Percentiles rank a stretch among this genome's conserved stretches.
These are phyloP conservation scores for Teratosphaeria pseudoeucalypti DNA, from an alignment of 2,329 filamentous ascomycete species.

Conservation along the genomic window DNA sequence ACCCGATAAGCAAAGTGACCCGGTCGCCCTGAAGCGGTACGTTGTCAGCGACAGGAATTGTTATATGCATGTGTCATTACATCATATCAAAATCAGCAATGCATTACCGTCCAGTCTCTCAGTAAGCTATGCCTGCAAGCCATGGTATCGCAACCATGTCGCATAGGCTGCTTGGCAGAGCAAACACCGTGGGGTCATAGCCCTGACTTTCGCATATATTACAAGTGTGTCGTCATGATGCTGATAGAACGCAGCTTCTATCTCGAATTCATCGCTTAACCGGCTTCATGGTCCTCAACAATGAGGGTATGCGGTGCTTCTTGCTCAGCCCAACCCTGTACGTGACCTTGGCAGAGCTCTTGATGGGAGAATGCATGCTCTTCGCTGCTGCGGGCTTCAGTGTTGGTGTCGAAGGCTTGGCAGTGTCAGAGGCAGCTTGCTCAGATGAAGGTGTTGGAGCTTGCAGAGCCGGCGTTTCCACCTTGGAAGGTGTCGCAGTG, in stretches of 20 bases:
- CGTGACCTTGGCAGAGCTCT: slow-evolving; percentile 25
- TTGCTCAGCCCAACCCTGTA: slow-evolving; percentile 42
- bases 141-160: too few species aligned
- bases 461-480: not conserved
- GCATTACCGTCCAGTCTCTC: not conserved
- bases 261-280: not conserved
- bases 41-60: too few species aligned
- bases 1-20: too few species aligned
- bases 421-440: slow-evolving; percentile 1
- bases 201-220: not conserved
- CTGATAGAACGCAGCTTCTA: not conserved
- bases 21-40: too few species aligned
- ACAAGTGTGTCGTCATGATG: not conserved
- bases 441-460: slow-evolving; percentile 7
- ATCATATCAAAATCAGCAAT: not conserved
- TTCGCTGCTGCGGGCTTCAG: slow-evolving; percentile 4
- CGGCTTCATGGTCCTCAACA: slow-evolving; percentile 24
- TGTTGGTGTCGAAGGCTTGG: slow-evolving; percentile 7
- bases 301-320: slow-evolving; percentile 36
- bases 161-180: too few species aligned
- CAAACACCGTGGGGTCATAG: not conserved
- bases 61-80: not conserved
- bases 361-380: slow-evolving; percentile 16
- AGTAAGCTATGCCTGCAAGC: too few species aligned
- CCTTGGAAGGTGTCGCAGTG: slow-evolving; percentile 1